These are phyloP conservation scores for Bryoglossum gracile DNA, from an alignment of 495 filamentous ascomycete species.

Conservation along the genomic window DNA sequence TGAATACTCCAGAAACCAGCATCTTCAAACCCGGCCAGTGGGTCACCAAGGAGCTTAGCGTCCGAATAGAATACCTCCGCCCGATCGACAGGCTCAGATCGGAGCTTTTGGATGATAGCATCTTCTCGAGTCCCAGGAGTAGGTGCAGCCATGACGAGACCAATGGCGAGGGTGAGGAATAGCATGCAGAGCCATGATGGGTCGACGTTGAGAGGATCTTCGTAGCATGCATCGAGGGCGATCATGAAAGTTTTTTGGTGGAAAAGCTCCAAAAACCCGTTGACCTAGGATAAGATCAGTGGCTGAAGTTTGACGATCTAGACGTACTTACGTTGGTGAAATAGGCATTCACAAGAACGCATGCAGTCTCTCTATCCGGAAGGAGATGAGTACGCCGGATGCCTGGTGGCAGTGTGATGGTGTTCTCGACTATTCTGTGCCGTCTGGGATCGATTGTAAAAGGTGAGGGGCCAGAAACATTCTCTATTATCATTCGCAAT, in stretches of 20 bases:
- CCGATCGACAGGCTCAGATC: conserved; percentile 26
- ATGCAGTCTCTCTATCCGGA: conserved; percentile 46
- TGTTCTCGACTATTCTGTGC: conserved; percentile 60
- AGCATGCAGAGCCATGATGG: conserved; percentile 37
- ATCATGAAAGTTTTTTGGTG: conserved; percentile 41
- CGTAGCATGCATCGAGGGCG: conserved; percentile 44
- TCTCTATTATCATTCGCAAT: conserved; percentile 65
- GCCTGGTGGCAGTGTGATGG: conserved; percentile 38
- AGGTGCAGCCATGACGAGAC: conserved; percentile 50
- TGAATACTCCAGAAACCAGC: conserved; percentile 57
- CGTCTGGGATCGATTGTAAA: conserved; percentile 65
- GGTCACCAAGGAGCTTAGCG: conserved; percentile 47
- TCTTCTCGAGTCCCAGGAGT: conserved; percentile 39
- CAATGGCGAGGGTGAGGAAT: conserved; percentile 52
- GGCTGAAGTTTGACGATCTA: not conserved
- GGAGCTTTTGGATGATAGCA: conserved; percentile 42
- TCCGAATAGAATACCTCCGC: conserved; percentile 53
- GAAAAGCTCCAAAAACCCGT: conserved; percentile 48
- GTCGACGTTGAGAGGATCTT: conserved; percentile 41
- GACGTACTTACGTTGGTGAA: conserved; percentile 47
- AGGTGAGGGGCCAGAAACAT: conserved; percentile 52
- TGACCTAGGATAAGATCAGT: conserved; percentile 36
- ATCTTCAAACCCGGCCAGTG: conserved; percentile 52
- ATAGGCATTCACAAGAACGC: conserved; percentile 49
- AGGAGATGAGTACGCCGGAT: conserved; percentile 32